Base-by-base conservation (phyloP, 1,284 basidiomycete species). In the Athelia sp. region DNA sequence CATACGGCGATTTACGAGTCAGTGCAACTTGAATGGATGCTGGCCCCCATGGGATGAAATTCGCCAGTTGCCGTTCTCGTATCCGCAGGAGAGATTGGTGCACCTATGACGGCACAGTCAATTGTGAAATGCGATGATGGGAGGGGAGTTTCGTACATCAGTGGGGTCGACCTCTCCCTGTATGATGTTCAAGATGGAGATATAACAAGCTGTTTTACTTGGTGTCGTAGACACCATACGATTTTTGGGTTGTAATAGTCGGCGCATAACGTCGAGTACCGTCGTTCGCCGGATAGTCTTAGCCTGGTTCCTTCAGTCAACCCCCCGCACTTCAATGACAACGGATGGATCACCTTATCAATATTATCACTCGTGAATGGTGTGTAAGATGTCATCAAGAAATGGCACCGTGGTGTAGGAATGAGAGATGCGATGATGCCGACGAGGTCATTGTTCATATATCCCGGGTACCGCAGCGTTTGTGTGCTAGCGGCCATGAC, bases 381-480 rank as follows among this genome's bases (percentile, higher is more conserved):
- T 3, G 97, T 99, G 62, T 99, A 99, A 15, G 93, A 94, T n/a
- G 97, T 99, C 90, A 96, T 98, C 51, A 99, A 80, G 78, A 99
- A 99, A 70, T 99, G 97, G 62, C 95, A 98, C 48, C 96, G 79
- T n/a, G 97, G 96, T 10, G 97, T 99, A 2, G 97, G 97, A 58
- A 99, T 98, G 48, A 99, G 79, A 13, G 92, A 95, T 2, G 97
- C 94, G 51, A 99, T 90, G 60, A 99, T 98, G 22, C 95, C 93
- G 56, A 98, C 93, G 29, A 98, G 82, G 64, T 99, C 96, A 62
- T 99, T 99, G 76, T 99, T 99, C 96, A 98, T 99, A 71, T 99
- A 99, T 46, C 93, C 92, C 0, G 97, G 97, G 71, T 98, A 99
- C 58, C 97, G 84, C 21, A 99, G 79, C 15, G 97, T 99, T 60